Conservation (phyloP, 768 basidiomycete genomes). For the Boletus pseudopeckii region DNA sequence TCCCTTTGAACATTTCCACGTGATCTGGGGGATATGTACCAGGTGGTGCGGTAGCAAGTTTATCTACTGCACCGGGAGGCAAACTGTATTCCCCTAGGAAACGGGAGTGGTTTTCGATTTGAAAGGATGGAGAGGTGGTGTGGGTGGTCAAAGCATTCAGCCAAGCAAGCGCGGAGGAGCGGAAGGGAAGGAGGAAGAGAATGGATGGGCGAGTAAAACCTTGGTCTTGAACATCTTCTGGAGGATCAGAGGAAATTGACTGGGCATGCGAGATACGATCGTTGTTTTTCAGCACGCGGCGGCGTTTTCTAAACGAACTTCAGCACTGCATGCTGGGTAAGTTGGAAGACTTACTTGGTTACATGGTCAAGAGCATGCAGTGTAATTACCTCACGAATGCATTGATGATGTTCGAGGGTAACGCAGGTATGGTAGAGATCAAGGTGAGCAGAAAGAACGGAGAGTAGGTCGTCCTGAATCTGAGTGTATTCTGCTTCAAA, state of each 20-base stretch:
- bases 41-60: conserved; percentile 66
- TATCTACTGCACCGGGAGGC: conserved; percentile 76
- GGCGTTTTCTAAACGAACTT: conserved; percentile 67
- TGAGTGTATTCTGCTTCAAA: conserved; percentile 42
- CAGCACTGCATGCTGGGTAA: not conserved
- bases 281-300: conserved; percentile 88
- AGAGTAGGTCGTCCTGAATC: conserved; percentile 67
- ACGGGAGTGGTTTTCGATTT: conserved; percentile 84
- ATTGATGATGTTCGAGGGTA: conserved; percentile 59
- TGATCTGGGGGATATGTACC: conserved; percentile 86
- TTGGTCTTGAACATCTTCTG: conserved; percentile 87
- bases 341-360: conserved; percentile 55
- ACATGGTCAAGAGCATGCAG: conserved; percentile 88
- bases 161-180: conserved; percentile 84
- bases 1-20: conserved; percentile 92
- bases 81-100: conserved; percentile 82
- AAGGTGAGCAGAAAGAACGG: conserved; percentile 58
- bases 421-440: conserved; percentile 76
- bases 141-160: conserved; percentile 74
- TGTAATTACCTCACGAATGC: conserved; percentile 63
- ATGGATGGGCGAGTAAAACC: conserved; percentile 96
- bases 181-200: conserved; percentile 90
- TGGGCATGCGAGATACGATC: conserved; percentile 77
- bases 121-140: conserved; percentile 65
- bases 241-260: conserved; percentile 53